These are phyloP conservation scores for Salicornia ramosissima DNA, from an alignment of 148 eudicot genomes.

Conservation along the genomic window DNA sequence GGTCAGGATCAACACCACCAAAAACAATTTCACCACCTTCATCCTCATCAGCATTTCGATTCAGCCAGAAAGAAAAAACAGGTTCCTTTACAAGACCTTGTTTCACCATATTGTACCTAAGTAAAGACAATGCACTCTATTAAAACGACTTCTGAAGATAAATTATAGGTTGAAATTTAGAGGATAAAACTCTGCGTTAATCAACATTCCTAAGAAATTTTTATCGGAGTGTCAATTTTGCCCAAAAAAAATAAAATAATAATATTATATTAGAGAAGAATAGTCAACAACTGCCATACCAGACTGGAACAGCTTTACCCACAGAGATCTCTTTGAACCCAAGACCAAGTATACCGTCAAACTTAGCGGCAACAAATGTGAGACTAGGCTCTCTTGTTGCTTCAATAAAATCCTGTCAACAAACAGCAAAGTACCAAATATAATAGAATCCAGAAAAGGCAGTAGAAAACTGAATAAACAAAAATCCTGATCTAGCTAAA, in stretches of 20 bases:
- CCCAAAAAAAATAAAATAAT: not conserved
- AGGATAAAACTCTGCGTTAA: not conserved
- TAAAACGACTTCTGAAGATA: not conserved
- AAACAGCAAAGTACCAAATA: not conserved
- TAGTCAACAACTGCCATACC: constrained; percentile 41
- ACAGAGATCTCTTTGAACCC: constrained; percentile 93
- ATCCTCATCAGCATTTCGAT: constrained; percentile 63
- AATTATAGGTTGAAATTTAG: not conserved
- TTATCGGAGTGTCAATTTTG: no score
- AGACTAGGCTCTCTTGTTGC: constrained; percentile 84
- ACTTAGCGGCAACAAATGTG: constrained; percentile 84
- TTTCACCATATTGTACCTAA: constrained; percentile 79
- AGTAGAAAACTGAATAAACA: not conserved
- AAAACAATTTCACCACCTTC: constrained; percentile 92
- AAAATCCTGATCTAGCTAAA: constrained; percentile 5
- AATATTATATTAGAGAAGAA: not conserved
- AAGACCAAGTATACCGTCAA: constrained; percentile 96
- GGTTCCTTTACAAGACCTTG: constrained; percentile 79
- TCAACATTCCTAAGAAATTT: not conserved
- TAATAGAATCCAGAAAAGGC: not conserved
- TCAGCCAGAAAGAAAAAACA: constrained; percentile 88
- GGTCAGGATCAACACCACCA: constrained; percentile 76
- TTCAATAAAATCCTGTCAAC: constrained; percentile 75
- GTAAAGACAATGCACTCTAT: not conserved
- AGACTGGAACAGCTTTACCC: constrained; percentile 85